Base-by-base conservation (phyloP, 768 basidiomycete species). In the Melanogaster broomeanus region DNA sequence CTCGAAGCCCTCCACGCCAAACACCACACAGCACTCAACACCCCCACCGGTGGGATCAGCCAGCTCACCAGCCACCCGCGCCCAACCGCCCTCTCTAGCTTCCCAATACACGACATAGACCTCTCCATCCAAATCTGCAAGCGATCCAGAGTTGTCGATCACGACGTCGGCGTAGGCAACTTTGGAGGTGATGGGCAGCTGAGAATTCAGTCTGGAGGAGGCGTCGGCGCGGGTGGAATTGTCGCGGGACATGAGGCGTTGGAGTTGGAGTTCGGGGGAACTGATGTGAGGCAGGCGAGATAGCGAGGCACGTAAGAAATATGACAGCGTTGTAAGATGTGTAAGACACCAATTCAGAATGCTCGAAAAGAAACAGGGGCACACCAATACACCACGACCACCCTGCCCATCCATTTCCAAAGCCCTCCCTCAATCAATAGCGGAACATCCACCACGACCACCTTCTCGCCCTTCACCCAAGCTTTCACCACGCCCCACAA, bases 321-420 rank as follows among this genome's bases (percentile, higher is more conserved):
- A 12, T 11, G 16, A 27, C 25, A 42, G 24, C 9, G 28, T 28
- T n/a, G 11, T 12, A 12, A 44, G 18, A 38, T 12, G 6, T 21
- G 22, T 27, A 13, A 40, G 25, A 52, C 43, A 37, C 18, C 27
- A 30, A n/a, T n/a, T n/a, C n/a, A n/a, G 19, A 3, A 19, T 19
- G 28, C 16, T 4, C 38, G 21, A 39, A 18, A 38, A 31, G 42
- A 24, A 35, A 16, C 22, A 42, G 18, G 21, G 18, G 72, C 81
- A 44, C 48, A 97, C 96, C 94, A 97, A 64, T 93, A 95, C 6
- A 97, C 94, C 10, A 99, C 86, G 3, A 94, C 77, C 21, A 98
- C 84, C 55, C 80, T 78, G 4, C 86, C 93, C 40, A 94, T 88
- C 78, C 82, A 88, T 62, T 79, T 83, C 83, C 87, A 93, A 33